Evolutionary conservation across 2,329 filamentous ascomycete genomes (phyloP), one percentile per base, ranked within the genome.

Genomic region (Emericellopsis cladophorae): DNA sequence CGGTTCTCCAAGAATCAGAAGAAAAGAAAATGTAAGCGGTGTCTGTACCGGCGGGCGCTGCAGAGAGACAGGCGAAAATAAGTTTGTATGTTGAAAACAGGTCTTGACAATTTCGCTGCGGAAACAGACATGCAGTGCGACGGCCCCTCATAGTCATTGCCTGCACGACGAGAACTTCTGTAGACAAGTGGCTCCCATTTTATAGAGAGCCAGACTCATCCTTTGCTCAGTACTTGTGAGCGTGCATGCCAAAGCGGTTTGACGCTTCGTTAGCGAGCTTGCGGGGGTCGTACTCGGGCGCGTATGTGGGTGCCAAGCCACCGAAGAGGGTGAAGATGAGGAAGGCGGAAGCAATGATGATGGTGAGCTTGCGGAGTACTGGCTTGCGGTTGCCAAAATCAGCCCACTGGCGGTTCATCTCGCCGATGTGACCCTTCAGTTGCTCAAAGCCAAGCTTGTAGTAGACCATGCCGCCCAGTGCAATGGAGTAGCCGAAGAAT

Each of bases 361-460:
- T 68, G 47, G 86, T 67, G 40, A 89, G 60, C 67, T 90, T 89
- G 65, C 88, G 84, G 53, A 84, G 69, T 37, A 79, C 74, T 11
- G 89, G 89, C 56, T 81, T 82, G 48, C 72, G 73, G 52, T 77
- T 77, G 44, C 88, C 88, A 51, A 92, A 88, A 55, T 95, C 88
- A 40, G 83, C 81, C 88, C 88, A 94, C 45, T 80, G 75, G 57
- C 87, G 83, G 55, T 72, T 71, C 41, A 72, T 81, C 51, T 88
- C 80, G 46, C 72, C 70, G 44, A 82, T 64, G 60, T 90, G 87
- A 56, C 82, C 82, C 71, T 83, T 89, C 56, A 95, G 67, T 60
- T 87, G 83, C 45, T 94, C 87, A 44, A 74, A 76, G 43, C 85
- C 84, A 45, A 90, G 79, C 74, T 89, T 89, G 73, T 88, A 90